Evolutionary conservation across 768 basidiomycete species (phyloP).

Genomic region (Kwoniella sp.): DNA sequence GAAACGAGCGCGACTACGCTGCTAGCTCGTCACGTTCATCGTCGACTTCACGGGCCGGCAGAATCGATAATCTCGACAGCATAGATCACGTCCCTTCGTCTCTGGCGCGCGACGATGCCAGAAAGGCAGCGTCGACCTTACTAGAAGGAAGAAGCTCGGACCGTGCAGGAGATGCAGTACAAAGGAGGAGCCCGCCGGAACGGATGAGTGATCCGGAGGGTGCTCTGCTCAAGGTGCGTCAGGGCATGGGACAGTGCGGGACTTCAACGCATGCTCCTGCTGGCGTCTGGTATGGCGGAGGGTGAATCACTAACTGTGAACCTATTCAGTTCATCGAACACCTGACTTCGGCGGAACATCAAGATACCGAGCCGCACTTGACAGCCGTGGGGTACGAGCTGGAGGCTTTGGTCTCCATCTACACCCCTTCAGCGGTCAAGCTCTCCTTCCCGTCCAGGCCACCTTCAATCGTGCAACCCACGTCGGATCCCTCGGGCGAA

Average conservation of each 20-base stretch:
- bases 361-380: constrained; percentile 36
- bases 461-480: constrained; percentile 11
- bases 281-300: no score
- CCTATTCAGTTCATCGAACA: constrained; percentile 38
- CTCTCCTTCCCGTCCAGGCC: constrained; percentile 32
- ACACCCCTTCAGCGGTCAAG: constrained; percentile 26
- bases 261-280: no score
- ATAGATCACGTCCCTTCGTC: background rate
- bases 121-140: background rate
- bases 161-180: no score
- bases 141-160: constrained; percentile 5
- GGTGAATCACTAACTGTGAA: no score
- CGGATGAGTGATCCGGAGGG: constrained; percentile 20
- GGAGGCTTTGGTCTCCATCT: constrained; percentile 46
- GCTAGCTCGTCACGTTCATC: background rate
- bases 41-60: background rate
- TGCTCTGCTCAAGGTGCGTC: constrained; percentile 16
- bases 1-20: background rate
- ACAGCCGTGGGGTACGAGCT: constrained; percentile 45
- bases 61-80: background rate
- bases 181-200: constrained; percentile 17
- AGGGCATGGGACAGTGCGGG: no score
- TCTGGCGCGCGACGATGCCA: no score
- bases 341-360: constrained; percentile 27
- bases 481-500: constrained; percentile 3